phyloP scores from a whole-genome alignment of 768 basidiomycete genomes.

The Dendrothele bispora region DNA sequence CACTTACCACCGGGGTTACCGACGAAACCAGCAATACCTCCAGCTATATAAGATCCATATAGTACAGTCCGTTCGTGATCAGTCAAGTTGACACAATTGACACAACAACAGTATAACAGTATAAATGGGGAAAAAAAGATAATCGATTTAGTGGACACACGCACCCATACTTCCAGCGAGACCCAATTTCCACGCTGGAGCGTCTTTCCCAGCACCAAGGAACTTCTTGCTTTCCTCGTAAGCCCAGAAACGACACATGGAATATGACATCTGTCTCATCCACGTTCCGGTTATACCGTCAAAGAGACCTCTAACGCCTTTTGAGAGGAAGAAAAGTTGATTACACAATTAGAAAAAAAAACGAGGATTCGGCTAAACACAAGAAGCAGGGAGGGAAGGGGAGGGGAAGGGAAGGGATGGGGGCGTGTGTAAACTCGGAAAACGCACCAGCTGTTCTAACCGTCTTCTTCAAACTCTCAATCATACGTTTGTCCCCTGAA shows the following conservation, averaged over 20 bases:
- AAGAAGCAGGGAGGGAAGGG: slow-evolving; percentile 24
- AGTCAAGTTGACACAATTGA: no score
- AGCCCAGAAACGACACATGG: slow-evolving; percentile 89
- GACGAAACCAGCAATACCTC: slow-evolving; percentile 82
- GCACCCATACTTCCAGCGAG: slow-evolving; percentile 83
- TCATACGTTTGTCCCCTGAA: slow-evolving; percentile 90
- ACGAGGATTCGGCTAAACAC: no score
- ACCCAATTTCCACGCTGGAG: slow-evolving; percentile 81
- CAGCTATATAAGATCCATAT: slow-evolving; percentile 59
- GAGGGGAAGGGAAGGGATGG: slow-evolving; percentile 33
- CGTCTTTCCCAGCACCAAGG: slow-evolving; percentile 67
- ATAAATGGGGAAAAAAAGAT: not conserved
- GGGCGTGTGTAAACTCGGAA: no score
- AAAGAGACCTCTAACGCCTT: no score
- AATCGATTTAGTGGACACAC: slow-evolving; percentile 23
- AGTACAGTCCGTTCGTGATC: no score
- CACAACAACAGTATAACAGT: no score
- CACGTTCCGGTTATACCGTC: slow-evolving; percentile 89
- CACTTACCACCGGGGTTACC: slow-evolving; percentile 81
- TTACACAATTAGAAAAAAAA: no score
- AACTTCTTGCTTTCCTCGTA: slow-evolving; percentile 90
- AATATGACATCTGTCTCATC: slow-evolving; percentile 92
- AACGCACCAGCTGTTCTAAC: slow-evolving; percentile 72
- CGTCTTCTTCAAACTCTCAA: slow-evolving; percentile 81
- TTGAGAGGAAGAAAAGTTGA: no score